Conservation (phyloP, 2,329 filamentous ascomycete species). For the Pseudogymnoascus sp. region DNA sequence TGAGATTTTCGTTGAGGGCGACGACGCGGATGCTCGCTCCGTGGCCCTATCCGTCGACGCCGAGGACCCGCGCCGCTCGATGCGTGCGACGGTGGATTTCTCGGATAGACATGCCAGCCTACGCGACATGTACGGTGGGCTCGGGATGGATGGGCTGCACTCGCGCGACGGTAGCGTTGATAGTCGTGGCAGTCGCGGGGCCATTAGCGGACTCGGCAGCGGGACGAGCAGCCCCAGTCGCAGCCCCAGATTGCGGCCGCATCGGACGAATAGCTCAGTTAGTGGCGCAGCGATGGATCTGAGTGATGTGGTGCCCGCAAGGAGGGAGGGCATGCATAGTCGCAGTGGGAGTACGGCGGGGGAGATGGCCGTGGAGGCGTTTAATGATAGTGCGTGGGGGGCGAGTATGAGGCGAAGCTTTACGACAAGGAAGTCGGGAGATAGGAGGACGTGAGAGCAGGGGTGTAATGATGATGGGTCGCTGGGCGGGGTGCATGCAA, state of each 20-base stretch:
- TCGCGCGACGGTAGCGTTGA: background rate
- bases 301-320: conserved; percentile 18
- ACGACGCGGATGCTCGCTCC: conserved; percentile 37
- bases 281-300: background rate
- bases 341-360: conserved; percentile 63
- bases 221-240: background rate
- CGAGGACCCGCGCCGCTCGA: conserved; percentile 17
- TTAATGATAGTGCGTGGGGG: conserved; percentile 87
- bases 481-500: background rate
- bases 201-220: background rate
- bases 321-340: conserved; percentile 34
- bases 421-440: conserved; percentile 49
- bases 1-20: conserved; percentile 83
- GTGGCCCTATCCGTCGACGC: conserved; percentile 21
- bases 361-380: conserved; percentile 71
- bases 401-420: conserved; percentile 86
- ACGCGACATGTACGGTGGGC: background rate
- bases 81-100: conserved; percentile 16
- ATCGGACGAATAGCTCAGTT: conserved; percentile 8
- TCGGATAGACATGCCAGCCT: conserved; percentile 16
- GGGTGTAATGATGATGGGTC: background rate
- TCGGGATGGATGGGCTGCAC: background rate
- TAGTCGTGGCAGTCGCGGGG: background rate
- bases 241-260: background rate
- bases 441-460: background rate